These are phyloP conservation scores for Tympanopsis confertula DNA, from an alignment of 2,329 filamentous ascomycete genomes.

Conservation along the genomic window DNA sequence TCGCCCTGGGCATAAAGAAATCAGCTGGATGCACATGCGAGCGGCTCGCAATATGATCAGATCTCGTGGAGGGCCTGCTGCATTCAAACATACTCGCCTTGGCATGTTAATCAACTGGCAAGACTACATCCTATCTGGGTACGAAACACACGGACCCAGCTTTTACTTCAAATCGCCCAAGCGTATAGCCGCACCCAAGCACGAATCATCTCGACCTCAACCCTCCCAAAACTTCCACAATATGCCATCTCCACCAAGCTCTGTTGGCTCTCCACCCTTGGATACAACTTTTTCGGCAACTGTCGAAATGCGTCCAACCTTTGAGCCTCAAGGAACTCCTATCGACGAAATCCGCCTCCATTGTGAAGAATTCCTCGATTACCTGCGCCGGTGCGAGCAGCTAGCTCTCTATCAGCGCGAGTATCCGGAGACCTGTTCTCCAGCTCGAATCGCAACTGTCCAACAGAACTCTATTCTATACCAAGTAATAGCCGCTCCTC, in stretches of 20 bases:
- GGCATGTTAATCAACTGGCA: constrained; percentile 27
- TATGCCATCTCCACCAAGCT: too few relatives aligned
- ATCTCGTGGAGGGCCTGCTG: constrained; percentile 19
- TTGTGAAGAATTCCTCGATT: constrained; percentile 22
- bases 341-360: constrained; percentile 17
- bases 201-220: constrained; percentile 6
- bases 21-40: constrained; percentile 25
- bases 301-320: neutral
- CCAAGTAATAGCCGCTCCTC: constrained; percentile 17
- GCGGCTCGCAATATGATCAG: constrained; percentile 22
- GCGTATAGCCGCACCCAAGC: constrained; percentile 2
- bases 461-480: constrained; percentile 15
- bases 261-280: neutral
- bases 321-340: neutral
- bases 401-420: constrained; percentile 15
- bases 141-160: constrained; percentile 17
- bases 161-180: constrained; percentile 17
- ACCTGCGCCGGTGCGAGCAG: constrained; percentile 21
- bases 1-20: constrained; percentile 19
- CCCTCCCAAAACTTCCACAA: too few relatives aligned
- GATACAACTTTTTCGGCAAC: neutral
- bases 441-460: constrained; percentile 15
- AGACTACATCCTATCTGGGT: constrained; percentile 25
- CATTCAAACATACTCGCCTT: constrained; percentile 20
- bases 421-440: constrained; percentile 2